Evolutionary conservation across 2,329 filamentous ascomycete genomes (phyloP), one percentile per base, ranked within the genome.

Genomic region (Cadophora malorum): DNA sequence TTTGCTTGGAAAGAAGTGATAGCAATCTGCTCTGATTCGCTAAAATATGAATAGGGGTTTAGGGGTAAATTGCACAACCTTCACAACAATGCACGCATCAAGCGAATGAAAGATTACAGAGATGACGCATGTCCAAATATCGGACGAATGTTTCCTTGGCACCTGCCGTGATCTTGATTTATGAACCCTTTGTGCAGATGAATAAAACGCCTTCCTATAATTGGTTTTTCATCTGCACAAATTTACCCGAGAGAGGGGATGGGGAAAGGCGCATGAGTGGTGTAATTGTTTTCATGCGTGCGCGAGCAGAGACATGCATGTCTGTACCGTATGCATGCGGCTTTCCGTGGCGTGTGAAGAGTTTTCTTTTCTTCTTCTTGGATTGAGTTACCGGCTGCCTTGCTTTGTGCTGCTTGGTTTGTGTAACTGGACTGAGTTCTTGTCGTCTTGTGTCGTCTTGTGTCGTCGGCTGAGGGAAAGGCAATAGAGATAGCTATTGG

Each of bases 281-380:
- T 58, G 55, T 58, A 58, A 59, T 59, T 59, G 35, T 59, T 59
- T 59, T 55, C 56, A 59, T 59, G 56, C 56, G 35, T 25, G 10
- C 16, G n/a, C 31, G 21, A 21, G 25, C 1, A 31, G 14, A 33
- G 14, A 21, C 25, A 28, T 31, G 14, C 23, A n/a, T 31, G 35
- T 45, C 16, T 45, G 41, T 19, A 45, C 16, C 41, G 16, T 16
- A 33, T 19, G 28, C 16, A 55, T 55, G 52, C 28, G 14, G 52
- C 25, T 55, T 55, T 16, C 52, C 52, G 28, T 33, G 52, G 52
- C 25, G 52, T 33, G 52, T 55, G 52, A 33, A 55, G 52, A 55
- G 25, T 14, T 33, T 55, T 53, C 5, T 55, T 31, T 12, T 31
- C 23, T 28, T 53, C 23, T 28, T 14, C 23, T 52, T 52, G 10